Percentiles rank a stretch among this genome's conserved stretches.
Conservation (phyloP, 306 rosid genomes). For the Citrullus amarus region DNA sequence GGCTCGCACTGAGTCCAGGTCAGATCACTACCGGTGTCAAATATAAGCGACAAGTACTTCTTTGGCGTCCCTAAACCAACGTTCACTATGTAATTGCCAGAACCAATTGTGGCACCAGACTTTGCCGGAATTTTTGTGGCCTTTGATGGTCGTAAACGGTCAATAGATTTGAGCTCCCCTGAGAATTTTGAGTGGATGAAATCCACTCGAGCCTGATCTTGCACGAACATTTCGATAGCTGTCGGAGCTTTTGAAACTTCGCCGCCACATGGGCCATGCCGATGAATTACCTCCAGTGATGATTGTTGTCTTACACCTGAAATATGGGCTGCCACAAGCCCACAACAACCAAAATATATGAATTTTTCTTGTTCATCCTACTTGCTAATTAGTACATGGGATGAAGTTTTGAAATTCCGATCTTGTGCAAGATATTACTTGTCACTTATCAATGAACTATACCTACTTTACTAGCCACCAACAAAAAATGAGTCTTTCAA, state of each 20-base stretch:
- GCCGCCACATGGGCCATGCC: conserved; percentile 25
- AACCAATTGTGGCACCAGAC: conserved; percentile 34
- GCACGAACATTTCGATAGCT: not conserved
- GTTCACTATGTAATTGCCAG: conserved; percentile 47
- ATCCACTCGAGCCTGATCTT: conserved; percentile 3
- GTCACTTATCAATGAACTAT: no score
- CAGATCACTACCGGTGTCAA: conserved; percentile 62
- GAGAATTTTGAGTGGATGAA: not conserved
- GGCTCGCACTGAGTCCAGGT: conserved; percentile 84
- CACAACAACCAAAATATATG: not conserved
- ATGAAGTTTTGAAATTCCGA: no score
- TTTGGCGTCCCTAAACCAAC: conserved; percentile 57
- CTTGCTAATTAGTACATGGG: no score
- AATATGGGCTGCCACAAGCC: not conserved
- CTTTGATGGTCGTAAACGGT: not conserved
- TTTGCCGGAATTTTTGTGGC: conserved; percentile 32
- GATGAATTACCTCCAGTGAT: conserved; percentile 17
- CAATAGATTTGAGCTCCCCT: not conserved
- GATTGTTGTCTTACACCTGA: not conserved
- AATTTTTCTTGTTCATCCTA: no score
- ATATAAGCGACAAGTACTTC: conserved; percentile 32
- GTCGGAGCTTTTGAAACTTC: conserved; percentile 1
- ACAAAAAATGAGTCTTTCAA: no score
- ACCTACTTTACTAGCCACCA: no score
- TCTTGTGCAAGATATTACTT: no score